Percentiles rank a stretch among this genome's conserved stretches.
Evolutionary conservation across 2,329 filamentous ascomycete species (phyloP).

Genomic region (Sporothrix globosa): DNA sequence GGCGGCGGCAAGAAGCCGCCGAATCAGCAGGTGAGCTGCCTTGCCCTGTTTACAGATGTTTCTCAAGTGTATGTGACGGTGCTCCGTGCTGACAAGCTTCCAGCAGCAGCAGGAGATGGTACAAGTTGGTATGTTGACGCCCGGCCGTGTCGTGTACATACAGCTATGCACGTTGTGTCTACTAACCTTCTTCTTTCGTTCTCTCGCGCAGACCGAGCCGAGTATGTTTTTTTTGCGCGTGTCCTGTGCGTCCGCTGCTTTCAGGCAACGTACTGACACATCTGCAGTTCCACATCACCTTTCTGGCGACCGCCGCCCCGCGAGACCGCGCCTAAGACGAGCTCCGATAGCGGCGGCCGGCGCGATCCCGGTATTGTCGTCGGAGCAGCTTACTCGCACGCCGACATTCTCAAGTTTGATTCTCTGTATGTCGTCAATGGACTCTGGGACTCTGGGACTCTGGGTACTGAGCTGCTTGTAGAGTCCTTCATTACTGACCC

Average conservation of each 20-base stretch:
- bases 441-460: conserved; percentile 60
- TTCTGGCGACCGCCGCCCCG: conserved; percentile 76
- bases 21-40: conserved; percentile 68
- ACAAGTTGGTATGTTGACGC: conserved; percentile 83
- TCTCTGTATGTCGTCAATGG: conserved; percentile 62
- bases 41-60: conserved; percentile 31
- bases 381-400: conserved; percentile 93
- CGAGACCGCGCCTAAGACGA: conserved; percentile 58
- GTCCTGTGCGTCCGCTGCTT: background rate
- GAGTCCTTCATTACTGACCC: conserved; percentile 31
- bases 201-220: conserved; percentile 59
- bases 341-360: conserved; percentile 43
- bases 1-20: conserved; percentile 69
- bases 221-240: conserved; percentile 53
- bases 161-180: background rate
- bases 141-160: background rate
- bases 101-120: conserved; percentile 85
- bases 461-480: conserved; percentile 38
- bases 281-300: conserved; percentile 73
- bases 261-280: conserved; percentile 40
- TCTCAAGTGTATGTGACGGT: conserved; percentile 35
- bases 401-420: conserved; percentile 88
- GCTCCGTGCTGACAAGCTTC: conserved; percentile 45
- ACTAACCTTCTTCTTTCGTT: conserved; percentile 32
- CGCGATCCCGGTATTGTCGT: conserved; percentile 75